Base-by-base conservation (phyloP, 1,139 yeast genomes). In the Taiozyma sp. region DNA sequence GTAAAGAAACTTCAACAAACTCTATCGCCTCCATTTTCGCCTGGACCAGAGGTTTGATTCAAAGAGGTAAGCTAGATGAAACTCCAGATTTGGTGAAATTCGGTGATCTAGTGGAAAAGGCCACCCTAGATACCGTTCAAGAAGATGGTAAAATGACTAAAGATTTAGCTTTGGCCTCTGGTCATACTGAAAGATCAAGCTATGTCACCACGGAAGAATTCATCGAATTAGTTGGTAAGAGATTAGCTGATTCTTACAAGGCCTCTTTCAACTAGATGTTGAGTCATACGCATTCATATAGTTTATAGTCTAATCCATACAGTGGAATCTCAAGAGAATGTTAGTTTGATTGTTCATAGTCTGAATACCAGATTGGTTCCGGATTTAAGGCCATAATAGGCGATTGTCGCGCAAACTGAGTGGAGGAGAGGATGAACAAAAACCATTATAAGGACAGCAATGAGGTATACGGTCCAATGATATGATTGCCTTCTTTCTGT, bases 21-120 rank as follows among this genome's bases (percentile, higher is more conserved):
- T 86, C 95, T 8, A 87, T 87, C 68, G 95, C 95, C 3, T 85
- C 91, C 12, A 87, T 87, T 55, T 87, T 85, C 65, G 95, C 95
- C 36, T 87, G 95, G 95, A 70, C 91, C n/a, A 79, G 92, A 70
- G 95, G 95, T 69, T 72, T 87, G 51, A 81, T 83, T 54, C 91
- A 87, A 68, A 83, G 95, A 76, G 95, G 93, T 64, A 82, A 79
- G 67, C 73, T 87, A 61, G 95, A 87, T 66, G 69, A 69, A 48
- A 86, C 92, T 43, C 87, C 87, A 45, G 87, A 80, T 12, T 91
- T 86, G 53, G 80, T 83, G 51, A 71, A 78, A 54, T 87, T 87
- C 65, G 92, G 87, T 52, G 74, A 83, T 56, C 69, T 72, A 49
- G 73, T 87, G 62, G 95, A 87, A 71, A 69, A 78, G 59, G 87